Percentiles rank a stretch among this genome's conserved stretches.
Conservation (phyloP, 441 rosid genomes). For the Mallotus japonicus region DNA sequence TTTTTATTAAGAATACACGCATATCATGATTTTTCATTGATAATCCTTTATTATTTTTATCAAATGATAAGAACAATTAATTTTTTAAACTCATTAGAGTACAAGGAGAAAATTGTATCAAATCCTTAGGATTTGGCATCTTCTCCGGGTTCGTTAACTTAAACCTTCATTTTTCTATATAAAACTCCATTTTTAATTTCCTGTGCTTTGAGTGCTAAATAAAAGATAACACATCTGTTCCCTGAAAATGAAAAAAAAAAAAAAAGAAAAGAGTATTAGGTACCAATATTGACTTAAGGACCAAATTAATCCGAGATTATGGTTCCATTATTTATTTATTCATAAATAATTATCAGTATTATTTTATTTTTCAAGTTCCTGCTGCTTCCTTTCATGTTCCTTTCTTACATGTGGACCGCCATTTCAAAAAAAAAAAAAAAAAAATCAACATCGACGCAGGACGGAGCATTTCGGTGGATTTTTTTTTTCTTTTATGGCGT, state of each 20-base stretch:
- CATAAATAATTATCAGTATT: neutral
- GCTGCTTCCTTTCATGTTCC: no score
- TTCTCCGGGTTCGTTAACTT: neutral
- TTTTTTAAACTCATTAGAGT: no score
- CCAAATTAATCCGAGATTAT: neutral
- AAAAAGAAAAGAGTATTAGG: neutral
- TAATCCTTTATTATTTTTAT: no score
- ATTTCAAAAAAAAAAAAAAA: neutral
- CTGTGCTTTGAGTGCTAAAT: neutral
- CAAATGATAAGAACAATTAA: no score
- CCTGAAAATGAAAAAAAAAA: neutral
- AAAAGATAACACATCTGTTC: neutral
- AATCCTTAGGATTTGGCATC: neutral
- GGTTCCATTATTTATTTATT: no score
- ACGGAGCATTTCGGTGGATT: neutral
- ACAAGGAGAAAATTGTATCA: no score
- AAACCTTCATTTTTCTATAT: no score
- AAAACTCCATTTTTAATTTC: no score
- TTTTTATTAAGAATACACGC: neutral
- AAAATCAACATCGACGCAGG: neutral
- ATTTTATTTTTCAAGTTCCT: neutral
- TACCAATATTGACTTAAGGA: neutral
- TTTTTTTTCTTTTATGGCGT: neutral
- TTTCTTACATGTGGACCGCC: conserved; percentile 7
- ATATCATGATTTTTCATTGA: neutral